Evolutionary conservation across 768 basidiomycete genomes (phyloP), one percentile per base, ranked within the genome.

Genomic region (Rhodotorula toruloides): DNA sequence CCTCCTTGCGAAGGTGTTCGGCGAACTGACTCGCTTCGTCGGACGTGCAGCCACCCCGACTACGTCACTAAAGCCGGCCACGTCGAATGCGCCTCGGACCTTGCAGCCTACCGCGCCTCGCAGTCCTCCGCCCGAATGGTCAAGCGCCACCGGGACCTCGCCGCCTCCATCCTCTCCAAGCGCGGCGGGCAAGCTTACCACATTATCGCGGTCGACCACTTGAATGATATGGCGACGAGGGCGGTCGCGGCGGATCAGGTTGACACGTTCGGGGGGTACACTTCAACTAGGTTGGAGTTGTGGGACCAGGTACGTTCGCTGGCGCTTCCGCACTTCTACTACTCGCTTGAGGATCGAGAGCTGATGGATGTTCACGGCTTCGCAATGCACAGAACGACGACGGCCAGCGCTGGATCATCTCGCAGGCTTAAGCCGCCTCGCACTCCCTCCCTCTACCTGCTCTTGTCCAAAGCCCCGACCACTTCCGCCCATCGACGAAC

Each of bases 181-280:
- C 61, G 48, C 58, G 40, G 42, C 34, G 29, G 31, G 44, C 58
- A 59, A 37, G 39, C 63, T 12, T 70, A 54, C 63, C 43, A 65
- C 68, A 58, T 70, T 52, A 58, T 70, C 31, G 60, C 63, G 1
- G 57, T 58, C 22, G 68, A 70, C 60, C 68, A 70, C 60, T 40
- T 68, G 27, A 34, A 62, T 43, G 58, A 68, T 62, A 68, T 68
- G 67, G 50, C 62, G 13, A 63, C 67, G 19, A 62, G 67, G 19
- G 67, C 67, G 3, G 61, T 68, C 29, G 47, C 55, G 21, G 34
- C 31, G 29, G 22, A 22, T 27, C 21, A 53, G 5, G 34, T 68
- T 36, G 1, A 22, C 29, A 68, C 67, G 25, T 54, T 39, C 32
- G 66, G 66, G 10, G 66, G 66, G 19, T 68, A 68, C 66, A 62